Evolutionary conservation across 306 rosid genomes (phyloP).

Genomic region (Glycine soja): DNA sequence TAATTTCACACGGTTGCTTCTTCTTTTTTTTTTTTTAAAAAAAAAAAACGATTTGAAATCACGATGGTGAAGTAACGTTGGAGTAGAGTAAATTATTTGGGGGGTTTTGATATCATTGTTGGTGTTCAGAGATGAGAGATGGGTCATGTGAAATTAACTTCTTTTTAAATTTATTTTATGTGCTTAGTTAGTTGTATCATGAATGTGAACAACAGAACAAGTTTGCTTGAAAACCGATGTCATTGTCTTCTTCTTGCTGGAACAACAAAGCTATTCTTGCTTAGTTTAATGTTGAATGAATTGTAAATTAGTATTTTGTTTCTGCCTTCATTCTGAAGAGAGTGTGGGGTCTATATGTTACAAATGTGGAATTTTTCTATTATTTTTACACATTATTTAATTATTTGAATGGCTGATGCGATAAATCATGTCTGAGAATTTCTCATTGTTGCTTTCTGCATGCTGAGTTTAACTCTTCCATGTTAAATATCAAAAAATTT

Average conservation of each 20-base stretch:
- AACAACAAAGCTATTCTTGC: neutral
- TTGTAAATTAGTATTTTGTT: constrained; percentile 16
- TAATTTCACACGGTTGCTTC: constrained; percentile 17
- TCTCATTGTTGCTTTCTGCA: neutral
- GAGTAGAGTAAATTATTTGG: neutral
- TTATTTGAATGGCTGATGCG: neutral
- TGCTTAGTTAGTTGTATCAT: neutral
- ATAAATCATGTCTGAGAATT: neutral
- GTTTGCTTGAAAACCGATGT: constrained; percentile 1
- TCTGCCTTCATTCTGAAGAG: neutral
- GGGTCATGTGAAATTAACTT: neutral
- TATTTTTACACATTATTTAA: neutral
- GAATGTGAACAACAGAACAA: neutral
- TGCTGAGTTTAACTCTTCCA: neutral
- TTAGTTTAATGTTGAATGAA: neutral
- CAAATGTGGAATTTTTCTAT: neutral
- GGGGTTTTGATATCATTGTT: neutral
- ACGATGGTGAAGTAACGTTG: neutral
- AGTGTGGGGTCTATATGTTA: neutral
- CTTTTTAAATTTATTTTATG: neutral
- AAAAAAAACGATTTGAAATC: constrained; percentile 2
- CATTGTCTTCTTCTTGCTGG: constrained; percentile 32
- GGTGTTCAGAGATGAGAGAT: constrained; percentile 27
- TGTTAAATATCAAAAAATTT: neutral
- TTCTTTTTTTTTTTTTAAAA: too few relatives aligned